These are phyloP conservation scores for Podila epigama DNA, from an alignment of 192 early-diverging fungal species.

Conservation along the genomic window DNA sequence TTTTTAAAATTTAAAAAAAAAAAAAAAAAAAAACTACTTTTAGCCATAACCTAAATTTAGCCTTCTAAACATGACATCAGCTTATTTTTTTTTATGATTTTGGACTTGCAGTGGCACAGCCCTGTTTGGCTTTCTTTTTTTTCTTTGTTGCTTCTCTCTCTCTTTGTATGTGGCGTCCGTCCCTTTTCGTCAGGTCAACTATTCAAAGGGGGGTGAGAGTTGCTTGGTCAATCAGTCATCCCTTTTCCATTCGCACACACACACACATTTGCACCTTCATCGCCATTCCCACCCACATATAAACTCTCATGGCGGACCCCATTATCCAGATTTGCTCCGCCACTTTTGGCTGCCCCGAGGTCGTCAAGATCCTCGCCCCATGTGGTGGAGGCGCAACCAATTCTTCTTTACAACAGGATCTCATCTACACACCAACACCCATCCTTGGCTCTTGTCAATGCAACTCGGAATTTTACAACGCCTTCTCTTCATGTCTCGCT, in stretches of 20 bases:
- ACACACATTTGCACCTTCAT: not conserved
- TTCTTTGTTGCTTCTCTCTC: too few relatives aligned
- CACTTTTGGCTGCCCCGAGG: slow-evolving; percentile 8
- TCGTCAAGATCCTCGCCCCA: slow-evolving; percentile 13
- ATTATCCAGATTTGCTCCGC: slow-evolving; percentile 22
- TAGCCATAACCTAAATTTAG: too few relatives aligned
- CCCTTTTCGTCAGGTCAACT: too few relatives aligned
- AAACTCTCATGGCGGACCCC: slow-evolving; percentile 5
- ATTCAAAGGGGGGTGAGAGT: too few relatives aligned
- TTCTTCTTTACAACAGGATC: slow-evolving; percentile 21
- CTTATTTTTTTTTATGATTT: not conserved
- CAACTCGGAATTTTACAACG: slow-evolving; percentile 39
- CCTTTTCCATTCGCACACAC: too few relatives aligned
- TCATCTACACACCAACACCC: slow-evolving; percentile 31
- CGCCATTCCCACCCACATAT: not conserved
- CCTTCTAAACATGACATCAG: too few relatives aligned
- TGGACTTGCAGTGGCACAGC: not conserved
- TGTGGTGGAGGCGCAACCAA: slow-evolving; percentile 42
- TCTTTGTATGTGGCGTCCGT: too few relatives aligned
- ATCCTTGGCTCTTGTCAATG: slow-evolving; percentile 37
- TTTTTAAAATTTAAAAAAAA: not conserved
- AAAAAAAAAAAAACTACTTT: slow-evolving; percentile 2
- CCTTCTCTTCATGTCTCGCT: slow-evolving; percentile 18
- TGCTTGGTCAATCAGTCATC: too few relatives aligned
- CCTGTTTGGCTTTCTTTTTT: too few relatives aligned